Percentiles rank a stretch among this genome's conserved stretches.
Conservation (phyloP, 176 grass and related monocot genomes). For the Oryza punctata region DNA sequence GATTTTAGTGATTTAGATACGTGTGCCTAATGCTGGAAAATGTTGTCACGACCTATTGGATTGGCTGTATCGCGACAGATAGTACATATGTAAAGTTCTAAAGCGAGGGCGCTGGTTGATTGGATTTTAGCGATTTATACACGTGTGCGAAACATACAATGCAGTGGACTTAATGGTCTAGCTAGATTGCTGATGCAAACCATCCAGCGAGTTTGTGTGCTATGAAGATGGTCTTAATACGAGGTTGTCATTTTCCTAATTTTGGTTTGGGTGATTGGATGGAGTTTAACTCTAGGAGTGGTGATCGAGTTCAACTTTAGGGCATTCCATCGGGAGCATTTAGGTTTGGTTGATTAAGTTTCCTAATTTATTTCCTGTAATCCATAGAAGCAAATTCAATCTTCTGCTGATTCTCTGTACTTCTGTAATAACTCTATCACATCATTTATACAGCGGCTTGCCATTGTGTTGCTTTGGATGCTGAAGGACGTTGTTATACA, state of each 20-base stretch:
- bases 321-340: not conserved
- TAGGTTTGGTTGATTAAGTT: not conserved
- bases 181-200: not conserved
- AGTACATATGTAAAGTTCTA: not conserved
- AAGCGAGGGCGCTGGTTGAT: not conserved
- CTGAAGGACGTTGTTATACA: conserved; percentile 82
- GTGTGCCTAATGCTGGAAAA: too few relatives aligned
- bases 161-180: not conserved
- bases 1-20: not conserved
- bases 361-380: not conserved
- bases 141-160: not conserved
- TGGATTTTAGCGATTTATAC: not conserved
- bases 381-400: not conserved
- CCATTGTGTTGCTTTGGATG: conserved; percentile 96
- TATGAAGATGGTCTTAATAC: not conserved
- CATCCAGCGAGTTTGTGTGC: not conserved
- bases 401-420: not conserved
- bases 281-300: not conserved
- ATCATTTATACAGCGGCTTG: conserved; percentile 63
- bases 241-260: not conserved
- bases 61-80: not conserved
- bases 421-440: conserved; percentile 28
- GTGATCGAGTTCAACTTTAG: not conserved
- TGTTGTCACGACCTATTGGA: not conserved
- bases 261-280: not conserved